phyloP scores from a whole-genome alignment of 257 asterid genomes.

The Solanum virginianum region DNA sequence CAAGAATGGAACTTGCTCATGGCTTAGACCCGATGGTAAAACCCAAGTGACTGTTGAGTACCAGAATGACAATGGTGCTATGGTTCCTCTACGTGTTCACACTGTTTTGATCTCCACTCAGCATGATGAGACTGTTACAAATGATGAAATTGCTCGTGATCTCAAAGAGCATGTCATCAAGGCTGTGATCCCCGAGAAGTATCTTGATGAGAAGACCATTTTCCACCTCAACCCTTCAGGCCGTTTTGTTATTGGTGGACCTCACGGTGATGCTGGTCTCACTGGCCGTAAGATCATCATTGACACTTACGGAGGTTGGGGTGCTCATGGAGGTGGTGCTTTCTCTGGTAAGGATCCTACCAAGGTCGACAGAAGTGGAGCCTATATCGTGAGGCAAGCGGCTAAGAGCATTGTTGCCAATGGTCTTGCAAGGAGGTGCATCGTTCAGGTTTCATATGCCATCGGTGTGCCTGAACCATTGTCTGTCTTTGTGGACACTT shows the following conservation, averaged over 20 bases:
- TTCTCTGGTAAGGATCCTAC: background rate
- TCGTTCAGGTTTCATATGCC: background rate
- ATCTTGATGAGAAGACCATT: slow-evolving; percentile 1
- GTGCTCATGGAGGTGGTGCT: background rate
- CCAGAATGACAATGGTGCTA: background rate
- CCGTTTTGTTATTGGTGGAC: background rate
- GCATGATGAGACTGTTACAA: background rate
- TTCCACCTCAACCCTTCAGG: slow-evolving; percentile 1
- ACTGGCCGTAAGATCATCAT: slow-evolving; percentile 1
- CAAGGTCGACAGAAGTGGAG: slow-evolving; percentile 1
- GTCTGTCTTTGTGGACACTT: background rate
- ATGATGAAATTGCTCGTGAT: slow-evolving; percentile 1
- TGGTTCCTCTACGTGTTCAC: background rate
- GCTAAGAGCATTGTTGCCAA: background rate
- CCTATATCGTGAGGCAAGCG: background rate
- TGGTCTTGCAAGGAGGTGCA: background rate
- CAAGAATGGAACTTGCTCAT: background rate
- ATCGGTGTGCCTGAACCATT: background rate
- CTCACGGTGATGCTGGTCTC: slow-evolving; percentile 1
- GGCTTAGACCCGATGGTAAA: slow-evolving; percentile 1
- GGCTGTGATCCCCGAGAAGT: background rate
- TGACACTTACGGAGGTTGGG: background rate
- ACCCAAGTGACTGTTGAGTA: background rate
- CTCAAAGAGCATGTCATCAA: slow-evolving; percentile 1
- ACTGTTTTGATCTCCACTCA: slow-evolving; percentile 2